These are phyloP conservation scores for Cystobasidium sp. DNA, from an alignment of 1,284 basidiomycete genomes.

Conservation along the genomic window DNA sequence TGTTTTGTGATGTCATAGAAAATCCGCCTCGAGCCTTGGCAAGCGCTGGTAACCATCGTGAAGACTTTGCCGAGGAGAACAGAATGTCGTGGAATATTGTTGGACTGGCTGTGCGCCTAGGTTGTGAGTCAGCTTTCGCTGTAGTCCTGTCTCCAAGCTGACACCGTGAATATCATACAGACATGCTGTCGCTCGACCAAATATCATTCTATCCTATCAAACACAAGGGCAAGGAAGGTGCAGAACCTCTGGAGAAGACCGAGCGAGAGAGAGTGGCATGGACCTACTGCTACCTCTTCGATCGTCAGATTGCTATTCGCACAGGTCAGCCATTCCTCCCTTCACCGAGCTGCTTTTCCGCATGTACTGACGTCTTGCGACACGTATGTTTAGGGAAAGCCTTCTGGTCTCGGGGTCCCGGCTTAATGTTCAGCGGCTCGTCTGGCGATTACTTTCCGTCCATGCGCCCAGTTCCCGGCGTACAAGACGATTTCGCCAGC, in stretches of 20 bases:
- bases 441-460: conserved; percentile 58
- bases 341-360: not conserved
- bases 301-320: conserved; percentile 57
- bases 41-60: conserved; percentile 23
- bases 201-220: conserved; percentile 49
- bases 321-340: conserved; percentile 51
- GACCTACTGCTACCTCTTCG: conserved; percentile 60
- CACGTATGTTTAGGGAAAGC: conserved; percentile 50
- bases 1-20: not conserved
- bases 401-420: conserved; percentile 57
- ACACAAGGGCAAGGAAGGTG: conserved; percentile 6
- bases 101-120: conserved; percentile 55
- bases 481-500: conserved; percentile 51
- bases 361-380: not conserved
- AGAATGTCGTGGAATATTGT: conserved; percentile 58
- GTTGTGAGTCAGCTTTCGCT: conserved; percentile 18
- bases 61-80: conserved; percentile 56
- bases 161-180: conserved; percentile 3
- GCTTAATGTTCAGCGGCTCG: conserved; percentile 13
- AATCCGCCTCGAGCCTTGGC: conserved; percentile 29
- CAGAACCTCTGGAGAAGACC: conserved; percentile 55
- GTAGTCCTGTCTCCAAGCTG: not conserved
- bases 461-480: conserved; percentile 44
- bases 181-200: conserved; percentile 56
- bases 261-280: conserved; percentile 58